Conservation (phyloP, 768 basidiomycete genomes). For the Lactarius akahatsu region DNA sequence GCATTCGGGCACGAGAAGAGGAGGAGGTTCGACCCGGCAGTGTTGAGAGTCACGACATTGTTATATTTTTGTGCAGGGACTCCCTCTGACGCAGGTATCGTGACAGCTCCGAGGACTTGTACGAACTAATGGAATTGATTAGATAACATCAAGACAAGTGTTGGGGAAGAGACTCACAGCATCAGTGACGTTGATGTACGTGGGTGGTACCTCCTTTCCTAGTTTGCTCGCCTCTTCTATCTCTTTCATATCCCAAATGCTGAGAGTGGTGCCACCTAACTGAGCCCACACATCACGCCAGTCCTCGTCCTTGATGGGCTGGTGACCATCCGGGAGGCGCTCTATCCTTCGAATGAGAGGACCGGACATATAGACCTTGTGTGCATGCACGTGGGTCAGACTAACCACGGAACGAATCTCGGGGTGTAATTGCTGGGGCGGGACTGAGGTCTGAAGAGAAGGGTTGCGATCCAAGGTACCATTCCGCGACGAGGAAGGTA, state of each 20-base stretch:
- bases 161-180: constrained; percentile 55
- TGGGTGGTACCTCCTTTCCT: constrained; percentile 80
- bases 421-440: constrained; percentile 56
- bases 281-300: constrained; percentile 91
- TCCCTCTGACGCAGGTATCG: constrained; percentile 53
- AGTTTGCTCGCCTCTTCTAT: constrained; percentile 80
- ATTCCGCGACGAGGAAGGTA: neutral
- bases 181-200: constrained; percentile 86
- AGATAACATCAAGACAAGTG: constrained; percentile 20
- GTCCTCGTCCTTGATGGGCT: constrained; percentile 66
- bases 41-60: constrained; percentile 89
- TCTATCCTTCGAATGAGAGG: constrained; percentile 76
- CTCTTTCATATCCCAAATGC: constrained; percentile 89
- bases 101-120: constrained; percentile 73
- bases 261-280: constrained; percentile 83
- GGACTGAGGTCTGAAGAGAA: constrained; percentile 12
- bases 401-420: constrained; percentile 81
- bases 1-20: constrained; percentile 83
- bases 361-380: constrained; percentile 86
- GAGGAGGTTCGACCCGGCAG: constrained; percentile 87
- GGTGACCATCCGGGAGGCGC: constrained; percentile 72
- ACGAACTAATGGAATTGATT: constrained; percentile 54
- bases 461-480: constrained; percentile 9
- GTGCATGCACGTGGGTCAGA: constrained; percentile 71
- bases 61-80: constrained; percentile 57